Evolutionary conservation across 345 rosid genomes (phyloP).

Genomic region (Pistacia atlantica): DNA sequence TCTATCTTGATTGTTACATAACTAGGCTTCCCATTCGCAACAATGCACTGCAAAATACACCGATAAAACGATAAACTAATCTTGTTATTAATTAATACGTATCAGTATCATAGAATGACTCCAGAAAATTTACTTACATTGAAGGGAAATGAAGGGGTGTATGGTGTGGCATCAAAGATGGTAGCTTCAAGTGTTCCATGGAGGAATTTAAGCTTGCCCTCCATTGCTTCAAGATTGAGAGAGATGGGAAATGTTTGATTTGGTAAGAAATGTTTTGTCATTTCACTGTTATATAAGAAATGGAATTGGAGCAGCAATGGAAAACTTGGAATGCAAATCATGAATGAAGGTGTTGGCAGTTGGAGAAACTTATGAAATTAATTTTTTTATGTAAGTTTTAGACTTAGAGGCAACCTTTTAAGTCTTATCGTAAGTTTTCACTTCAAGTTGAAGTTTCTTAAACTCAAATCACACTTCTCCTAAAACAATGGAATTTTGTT

Average conservation of each 20-base stretch:
- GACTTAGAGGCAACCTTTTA: slow-evolving; percentile 39
- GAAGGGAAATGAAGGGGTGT: slow-evolving; percentile 61
- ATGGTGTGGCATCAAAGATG: slow-evolving; percentile 78
- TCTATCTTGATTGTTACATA: slow-evolving; percentile 74
- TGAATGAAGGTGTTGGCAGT: slow-evolving; percentile 16
- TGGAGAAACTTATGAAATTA: slow-evolving; percentile 44
- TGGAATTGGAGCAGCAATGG: slow-evolving; percentile 26
- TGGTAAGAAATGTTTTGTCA: slow-evolving; percentile 6
- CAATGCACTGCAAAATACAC: slow-evolving; percentile 47
- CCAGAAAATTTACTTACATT: slow-evolving; percentile 43
- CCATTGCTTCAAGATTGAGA: slow-evolving; percentile 28
- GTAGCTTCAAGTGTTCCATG: slow-evolving; percentile 92
- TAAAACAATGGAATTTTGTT: not conserved
- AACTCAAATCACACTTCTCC: slow-evolving; percentile 29
- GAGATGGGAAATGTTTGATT: slow-evolving; percentile 3
- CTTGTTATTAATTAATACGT: too few species aligned
- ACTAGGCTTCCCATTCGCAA: slow-evolving; percentile 50
- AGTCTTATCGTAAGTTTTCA: slow-evolving; percentile 19
- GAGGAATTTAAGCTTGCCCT: slow-evolving; percentile 45
- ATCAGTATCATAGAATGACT: too few species aligned
- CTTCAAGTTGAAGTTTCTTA: slow-evolving; percentile 50
- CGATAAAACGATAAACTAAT: not conserved
- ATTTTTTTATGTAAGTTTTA: not conserved
- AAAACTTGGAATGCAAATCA: slow-evolving; percentile 40
- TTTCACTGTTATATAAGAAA: slow-evolving; percentile 16